These are phyloP conservation scores for Athelia psychrophila DNA, from an alignment of 1,284 basidiomycete species.

Conservation along the genomic window DNA sequence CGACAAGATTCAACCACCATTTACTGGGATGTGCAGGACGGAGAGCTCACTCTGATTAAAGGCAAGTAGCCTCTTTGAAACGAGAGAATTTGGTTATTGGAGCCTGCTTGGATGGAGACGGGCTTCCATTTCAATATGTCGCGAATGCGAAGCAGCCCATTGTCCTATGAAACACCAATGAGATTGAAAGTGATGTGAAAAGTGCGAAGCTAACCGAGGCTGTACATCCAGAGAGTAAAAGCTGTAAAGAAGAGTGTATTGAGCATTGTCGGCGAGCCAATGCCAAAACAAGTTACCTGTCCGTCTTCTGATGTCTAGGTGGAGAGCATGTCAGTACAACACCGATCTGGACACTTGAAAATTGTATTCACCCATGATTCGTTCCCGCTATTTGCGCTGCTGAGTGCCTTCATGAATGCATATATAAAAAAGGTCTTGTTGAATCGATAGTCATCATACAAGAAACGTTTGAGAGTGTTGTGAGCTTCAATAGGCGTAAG, in stretches of 20 bases:
- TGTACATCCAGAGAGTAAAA: constrained; percentile 24
- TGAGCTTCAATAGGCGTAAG: constrained; percentile 50
- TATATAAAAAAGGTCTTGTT: constrained; percentile 37
- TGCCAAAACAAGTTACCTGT: constrained; percentile 36
- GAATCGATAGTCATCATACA: constrained; percentile 45
- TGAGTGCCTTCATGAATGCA: constrained; percentile 45
- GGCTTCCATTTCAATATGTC: constrained; percentile 49
- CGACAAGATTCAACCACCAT: background rate
- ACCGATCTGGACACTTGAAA: background rate
- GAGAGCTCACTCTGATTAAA: constrained; percentile 46
- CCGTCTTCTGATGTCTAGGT: constrained; percentile 39
- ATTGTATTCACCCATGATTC: constrained; percentile 44
- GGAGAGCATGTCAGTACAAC: background rate
- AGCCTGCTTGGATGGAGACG: constrained; percentile 37
- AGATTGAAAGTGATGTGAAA: constrained; percentile 3
- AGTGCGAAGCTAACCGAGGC: constrained; percentile 30
- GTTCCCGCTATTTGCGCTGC: constrained; percentile 46
- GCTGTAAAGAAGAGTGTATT: background rate
- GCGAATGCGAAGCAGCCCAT: constrained; percentile 46
- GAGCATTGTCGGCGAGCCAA: constrained; percentile 5
- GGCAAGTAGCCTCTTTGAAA: constrained; percentile 62
- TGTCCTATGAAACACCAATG: constrained; percentile 41
- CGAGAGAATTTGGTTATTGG: constrained; percentile 37
- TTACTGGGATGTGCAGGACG: background rate
- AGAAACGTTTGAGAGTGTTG: constrained; percentile 42